A percentile compares a stretch with the other conserved stretches of the same genome.
phyloP scores from a whole-genome alignment of 805 yeast genomes.

The Sugiyamaella valdiviana region DNA sequence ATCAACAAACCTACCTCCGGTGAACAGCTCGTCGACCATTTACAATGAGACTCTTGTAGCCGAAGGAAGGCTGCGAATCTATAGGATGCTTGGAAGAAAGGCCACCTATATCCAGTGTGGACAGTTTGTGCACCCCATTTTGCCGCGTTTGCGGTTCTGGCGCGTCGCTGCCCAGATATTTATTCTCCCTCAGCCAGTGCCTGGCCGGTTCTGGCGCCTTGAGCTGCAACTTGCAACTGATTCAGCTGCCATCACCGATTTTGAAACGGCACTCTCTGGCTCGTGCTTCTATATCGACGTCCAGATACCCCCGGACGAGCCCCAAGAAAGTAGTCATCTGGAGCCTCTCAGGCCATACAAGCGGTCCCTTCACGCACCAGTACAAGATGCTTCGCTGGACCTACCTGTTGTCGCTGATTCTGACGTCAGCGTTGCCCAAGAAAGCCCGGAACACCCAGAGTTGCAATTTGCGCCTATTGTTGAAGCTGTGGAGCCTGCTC shows the following conservation, averaged over 20 bases:
- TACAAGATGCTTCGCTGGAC: not conserved
- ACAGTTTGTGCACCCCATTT: conserved; percentile 63
- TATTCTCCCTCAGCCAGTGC: conserved; percentile 62
- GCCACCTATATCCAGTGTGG: conserved; percentile 64
- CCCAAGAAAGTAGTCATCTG: not conserved
- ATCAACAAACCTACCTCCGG: not conserved
- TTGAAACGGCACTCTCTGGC: conserved; percentile 15
- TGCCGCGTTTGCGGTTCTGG: conserved; percentile 56
- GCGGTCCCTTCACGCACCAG: not conserved
- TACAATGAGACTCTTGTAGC: conserved; percentile 37
- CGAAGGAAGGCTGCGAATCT: conserved; percentile 54
- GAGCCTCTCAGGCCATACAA: not conserved
- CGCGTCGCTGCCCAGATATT: conserved; percentile 45
- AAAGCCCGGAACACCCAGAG: too few species aligned
- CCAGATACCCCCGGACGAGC: not conserved
- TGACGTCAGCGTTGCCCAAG: too few species aligned
- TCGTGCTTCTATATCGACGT: conserved; percentile 14
- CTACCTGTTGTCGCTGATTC: not conserved
- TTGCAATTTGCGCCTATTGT: too few species aligned
- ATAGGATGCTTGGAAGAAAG: conserved; percentile 50
- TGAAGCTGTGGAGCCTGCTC: too few species aligned
- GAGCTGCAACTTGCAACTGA: conserved; percentile 12
- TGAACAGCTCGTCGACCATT: not conserved
- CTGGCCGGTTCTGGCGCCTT: conserved; percentile 69
- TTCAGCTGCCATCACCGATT: not conserved